Base-by-base conservation (phyloP, 2,329 filamentous ascomycete genomes). In the Nigrospora osmanthi region DNA sequence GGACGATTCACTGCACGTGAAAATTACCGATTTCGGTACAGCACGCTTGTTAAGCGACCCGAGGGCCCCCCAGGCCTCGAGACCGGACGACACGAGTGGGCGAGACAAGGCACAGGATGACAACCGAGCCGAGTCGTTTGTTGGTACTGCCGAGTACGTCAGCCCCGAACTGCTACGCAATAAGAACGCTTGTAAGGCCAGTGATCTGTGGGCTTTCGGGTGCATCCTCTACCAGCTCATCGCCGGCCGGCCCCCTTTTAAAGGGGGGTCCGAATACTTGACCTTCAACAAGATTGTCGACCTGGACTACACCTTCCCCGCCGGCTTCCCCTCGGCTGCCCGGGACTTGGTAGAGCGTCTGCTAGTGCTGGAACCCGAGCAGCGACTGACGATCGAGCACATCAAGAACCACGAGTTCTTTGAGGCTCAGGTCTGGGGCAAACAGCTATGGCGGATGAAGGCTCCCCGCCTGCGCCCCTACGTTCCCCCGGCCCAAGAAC, bases 261-360 rank as follows among this genome's bases (percentile, higher is more conserved):
- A 98, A 64, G 93, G 87, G 35, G 86, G 78, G 13, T 96, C 95
- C 54, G 93, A 98, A 62, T 98, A 97, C 58, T 76, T 93, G 60
- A 98, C 93, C 0, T 98, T 98, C 60, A 93, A 98, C 63, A 98
- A 97, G 67, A 98, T 98, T 59, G 88, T 98, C 43, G 85, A 79
- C 31, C 73, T 98, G 37, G 91, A 98, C 44, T 98, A 97, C 61
- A 85, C 91, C 38, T 98, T 97, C 52, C 93, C 93, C 0, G 68
- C 80, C 28, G 89, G 89, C 2, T 98, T 98, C 55, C 93, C 93
- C 2, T 72, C 83, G 6, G 79, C 89, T 2, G 93, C 93, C 16
- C 83, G 83, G 48, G 93, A 98, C 63, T 72, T 98, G 14, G 84
- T 98, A 1, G 91, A 97, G 63, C 79, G 93, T 50, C 80, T 95